Evolutionary conservation across 1,284 basidiomycete genomes (phyloP).

Genomic region (Taiwanofungus camphoratus): DNA sequence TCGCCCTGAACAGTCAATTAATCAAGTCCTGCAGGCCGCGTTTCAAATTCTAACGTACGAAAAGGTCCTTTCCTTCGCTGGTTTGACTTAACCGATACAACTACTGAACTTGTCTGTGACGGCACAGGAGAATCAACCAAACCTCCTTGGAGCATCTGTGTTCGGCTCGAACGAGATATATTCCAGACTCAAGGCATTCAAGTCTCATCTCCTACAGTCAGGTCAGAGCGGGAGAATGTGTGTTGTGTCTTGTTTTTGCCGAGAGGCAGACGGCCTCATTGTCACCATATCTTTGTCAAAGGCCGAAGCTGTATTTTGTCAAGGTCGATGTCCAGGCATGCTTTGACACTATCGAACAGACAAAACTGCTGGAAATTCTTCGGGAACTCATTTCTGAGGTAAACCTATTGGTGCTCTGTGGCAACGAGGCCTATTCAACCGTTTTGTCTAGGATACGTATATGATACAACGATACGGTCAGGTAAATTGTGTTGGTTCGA

Average conservation of each 20-base stretch:
- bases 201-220: conserved; percentile 43
- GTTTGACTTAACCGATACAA: background rate
- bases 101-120: background rate
- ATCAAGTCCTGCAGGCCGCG: conserved; percentile 77
- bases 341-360: conserved; percentile 95
- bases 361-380: conserved; percentile 77
- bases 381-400: conserved; percentile 72
- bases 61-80: conserved; percentile 45
- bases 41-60: conserved; percentile 86
- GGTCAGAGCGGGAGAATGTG: conserved; percentile 45
- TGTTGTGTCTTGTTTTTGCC: conserved; percentile 23
- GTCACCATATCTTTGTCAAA: conserved; percentile 24
- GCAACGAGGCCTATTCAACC: background rate
- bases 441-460: conserved; percentile 47
- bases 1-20: conserved; percentile 59
- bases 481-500: conserved; percentile 44
- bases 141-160: conserved; percentile 72
- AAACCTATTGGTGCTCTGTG: background rate
- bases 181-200: conserved; percentile 65
- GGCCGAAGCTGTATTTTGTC: conserved; percentile 88
- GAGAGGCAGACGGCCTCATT: background rate
- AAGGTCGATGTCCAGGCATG: conserved; percentile 95
- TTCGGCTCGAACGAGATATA: conserved; percentile 85
- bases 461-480: conserved; percentile 63
- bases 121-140: conserved; percentile 56